Conservation (phyloP, 2,329 filamentous ascomycete genomes). For the Pseudogymnoascus sp. region DNA sequence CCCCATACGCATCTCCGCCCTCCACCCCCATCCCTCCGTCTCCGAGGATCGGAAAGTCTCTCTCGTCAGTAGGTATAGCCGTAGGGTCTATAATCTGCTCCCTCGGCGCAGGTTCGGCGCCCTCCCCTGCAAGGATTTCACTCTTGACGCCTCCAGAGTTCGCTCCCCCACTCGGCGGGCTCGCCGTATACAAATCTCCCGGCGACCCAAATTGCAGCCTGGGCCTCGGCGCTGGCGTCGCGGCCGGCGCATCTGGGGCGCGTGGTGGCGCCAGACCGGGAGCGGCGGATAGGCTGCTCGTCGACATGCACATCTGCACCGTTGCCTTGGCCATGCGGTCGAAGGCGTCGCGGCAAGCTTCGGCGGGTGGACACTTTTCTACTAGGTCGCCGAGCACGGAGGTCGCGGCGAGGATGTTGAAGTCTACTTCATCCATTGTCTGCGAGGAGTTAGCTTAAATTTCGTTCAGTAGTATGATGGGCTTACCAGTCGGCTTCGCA, state of each 20-base stretch:
- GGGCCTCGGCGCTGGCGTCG: not conserved
- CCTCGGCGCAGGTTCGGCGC: not conserved
- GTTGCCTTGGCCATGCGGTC: constrained; percentile 92
- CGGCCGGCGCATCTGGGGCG: not conserved
- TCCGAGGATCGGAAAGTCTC: not conserved
- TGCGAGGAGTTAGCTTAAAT: constrained; percentile 31
- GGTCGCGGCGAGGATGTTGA: constrained; percentile 86
- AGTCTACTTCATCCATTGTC: constrained; percentile 95
- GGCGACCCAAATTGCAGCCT: not conserved
- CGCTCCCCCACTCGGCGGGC: not conserved
- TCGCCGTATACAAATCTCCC: not conserved
- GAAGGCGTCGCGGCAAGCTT: constrained; percentile 90
- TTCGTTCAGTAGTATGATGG: constrained; percentile 10
- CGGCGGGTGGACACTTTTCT: constrained; percentile 88
- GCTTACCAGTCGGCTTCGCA: constrained; percentile 76
- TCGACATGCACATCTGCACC: constrained; percentile 87
- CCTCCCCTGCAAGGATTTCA: not conserved
- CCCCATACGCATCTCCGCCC: constrained; percentile 10
- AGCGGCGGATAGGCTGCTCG: constrained; percentile 63
- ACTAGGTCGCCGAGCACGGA: constrained; percentile 88
- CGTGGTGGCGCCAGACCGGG: not conserved
- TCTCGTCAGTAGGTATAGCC: not conserved
- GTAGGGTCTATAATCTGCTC: not conserved
- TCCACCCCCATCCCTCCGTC: not conserved
- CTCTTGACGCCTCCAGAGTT: not conserved